Conservation (phyloP, 805 yeast species). For the Barnettozyma salicaria region DNA sequence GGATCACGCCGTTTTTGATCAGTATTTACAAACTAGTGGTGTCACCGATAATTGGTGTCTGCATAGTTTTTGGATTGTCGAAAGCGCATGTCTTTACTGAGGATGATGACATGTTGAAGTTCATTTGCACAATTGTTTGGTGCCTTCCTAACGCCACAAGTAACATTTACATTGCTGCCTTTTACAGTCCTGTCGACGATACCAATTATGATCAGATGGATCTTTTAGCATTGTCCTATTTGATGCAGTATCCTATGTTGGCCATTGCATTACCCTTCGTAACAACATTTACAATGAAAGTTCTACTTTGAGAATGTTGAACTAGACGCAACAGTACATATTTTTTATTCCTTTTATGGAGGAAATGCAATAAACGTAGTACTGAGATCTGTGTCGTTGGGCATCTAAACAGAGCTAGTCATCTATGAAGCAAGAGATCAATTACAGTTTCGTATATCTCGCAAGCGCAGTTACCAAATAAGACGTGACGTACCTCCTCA, state of each 20-base stretch:
- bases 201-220: conserved; percentile 19
- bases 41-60: conserved; percentile 76
- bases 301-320: conserved; percentile 3
- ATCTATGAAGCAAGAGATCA: not conserved
- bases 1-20: conserved; percentile 48
- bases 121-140: conserved; percentile 70
- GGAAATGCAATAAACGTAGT: too few species aligned
- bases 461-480: conserved; percentile 36
- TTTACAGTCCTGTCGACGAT: conserved; percentile 54
- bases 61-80: conserved; percentile 55
- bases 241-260: conserved; percentile 22
- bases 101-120: conserved; percentile 50
- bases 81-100: conserved; percentile 64
- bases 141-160: conserved; percentile 90
- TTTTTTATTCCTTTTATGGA: too few species aligned
- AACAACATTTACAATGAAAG: conserved; percentile 15
- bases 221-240: conserved; percentile 21
- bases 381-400: too few species aligned
- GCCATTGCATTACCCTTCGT: conserved; percentile 24
- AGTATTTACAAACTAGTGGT: conserved; percentile 56
- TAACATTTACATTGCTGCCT: conserved; percentile 80
- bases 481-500: conserved; percentile 17
- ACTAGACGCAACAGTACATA: too few species aligned
- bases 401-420: not conserved
- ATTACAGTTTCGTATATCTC: conserved; percentile 25